Base-by-base conservation (phyloP, 1,284 basidiomycete species). In the Leccinum angustisporum region DNA sequence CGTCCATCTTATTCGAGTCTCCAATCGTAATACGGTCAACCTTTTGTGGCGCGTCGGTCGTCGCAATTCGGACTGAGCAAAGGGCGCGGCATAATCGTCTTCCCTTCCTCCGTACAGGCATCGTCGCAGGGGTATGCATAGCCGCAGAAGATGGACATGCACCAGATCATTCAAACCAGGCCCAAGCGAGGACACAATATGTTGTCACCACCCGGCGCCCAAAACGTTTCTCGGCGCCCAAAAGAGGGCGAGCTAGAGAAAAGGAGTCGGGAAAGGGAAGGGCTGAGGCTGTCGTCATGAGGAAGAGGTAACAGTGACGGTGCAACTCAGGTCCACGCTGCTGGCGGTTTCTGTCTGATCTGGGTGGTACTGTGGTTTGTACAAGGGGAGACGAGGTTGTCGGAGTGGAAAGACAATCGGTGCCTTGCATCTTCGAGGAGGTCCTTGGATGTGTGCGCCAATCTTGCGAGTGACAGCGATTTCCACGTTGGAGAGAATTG, bases 241-340 rank as follows among this genome's bases (percentile, higher is more conserved):
- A 33, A 51, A 60, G 51, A 61, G 61, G 63, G 63, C 70, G 56
- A 57, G 9, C 61, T 60, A 18, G 60, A 67, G 60, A 68, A 3
- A 55, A 60, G 58, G 59, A 56, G 3, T 57, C 54, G 33, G 21
- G 5, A 4, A 9, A 14, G 25, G 11, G 6, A 8, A 38, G 36
- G 18, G 5, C 14, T 46, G 46, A 36, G 25, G 48, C 5, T 10
- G 53, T 54, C 18, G 13, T 38, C 9, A 31, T 10, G 9, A 38
- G 36, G 30, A 46, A 21, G 30, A 18, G 14, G 10, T n/a, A 1
- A 25, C 57, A 34, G 1, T 46, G 55, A 40, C 60, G 48, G 33
- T 25, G 8, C 46, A 9, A 21, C 3, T 33, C 51, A n/a, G 33
- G 14, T 63, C 33, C 36, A 5, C 6, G 14, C 16, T 18, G 2